Conservation (phyloP, 1,284 basidiomycete genomes). For the Austropuccinia psidii region DNA sequence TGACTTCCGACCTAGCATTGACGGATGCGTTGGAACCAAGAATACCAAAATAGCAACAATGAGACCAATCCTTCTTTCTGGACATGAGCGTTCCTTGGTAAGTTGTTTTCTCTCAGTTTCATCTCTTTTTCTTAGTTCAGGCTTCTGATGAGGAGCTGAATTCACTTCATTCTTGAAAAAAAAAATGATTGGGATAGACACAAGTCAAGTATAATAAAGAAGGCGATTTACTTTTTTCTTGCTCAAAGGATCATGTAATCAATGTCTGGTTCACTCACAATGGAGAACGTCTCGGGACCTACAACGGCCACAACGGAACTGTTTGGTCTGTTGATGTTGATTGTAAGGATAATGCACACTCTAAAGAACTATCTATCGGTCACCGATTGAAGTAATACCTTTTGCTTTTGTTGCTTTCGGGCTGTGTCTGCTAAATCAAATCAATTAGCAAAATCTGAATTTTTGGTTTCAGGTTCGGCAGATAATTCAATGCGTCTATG, state of each 20-base stretch:
- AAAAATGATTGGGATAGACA: conserved; percentile 26
- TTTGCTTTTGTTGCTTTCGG: too few relatives aligned
- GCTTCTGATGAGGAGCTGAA: not conserved
- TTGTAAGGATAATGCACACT: conserved; percentile 56
- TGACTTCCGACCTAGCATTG: too few relatives aligned
- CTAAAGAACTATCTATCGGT: not conserved
- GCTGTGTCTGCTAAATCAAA: not conserved
- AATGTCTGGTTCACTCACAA: conserved; percentile 99
- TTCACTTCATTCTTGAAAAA: too few relatives aligned
- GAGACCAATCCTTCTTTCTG: conserved; percentile 53
- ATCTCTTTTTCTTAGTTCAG: not conserved
- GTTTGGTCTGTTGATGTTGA: conserved; percentile 97
- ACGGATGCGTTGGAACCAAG: too few relatives aligned
- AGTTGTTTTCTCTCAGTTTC: conserved; percentile 59
- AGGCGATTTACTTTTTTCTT: conserved; percentile 91
- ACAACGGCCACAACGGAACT: conserved; percentile 89
- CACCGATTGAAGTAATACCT: conserved; percentile 9
- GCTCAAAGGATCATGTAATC: conserved; percentile 89
- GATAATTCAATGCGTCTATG: conserved; percentile 91
- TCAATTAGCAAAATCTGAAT: conserved; percentile 65
- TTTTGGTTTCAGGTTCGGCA: conserved; percentile 71
- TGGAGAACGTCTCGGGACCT: conserved; percentile 93
- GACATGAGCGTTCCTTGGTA: conserved; percentile 96
- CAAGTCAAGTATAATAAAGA: conserved; percentile 69
- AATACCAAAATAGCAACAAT: conserved; percentile 6